Conservation (phyloP, 1,139 yeast species). For the Tardiomyces digboiensis region DNA sequence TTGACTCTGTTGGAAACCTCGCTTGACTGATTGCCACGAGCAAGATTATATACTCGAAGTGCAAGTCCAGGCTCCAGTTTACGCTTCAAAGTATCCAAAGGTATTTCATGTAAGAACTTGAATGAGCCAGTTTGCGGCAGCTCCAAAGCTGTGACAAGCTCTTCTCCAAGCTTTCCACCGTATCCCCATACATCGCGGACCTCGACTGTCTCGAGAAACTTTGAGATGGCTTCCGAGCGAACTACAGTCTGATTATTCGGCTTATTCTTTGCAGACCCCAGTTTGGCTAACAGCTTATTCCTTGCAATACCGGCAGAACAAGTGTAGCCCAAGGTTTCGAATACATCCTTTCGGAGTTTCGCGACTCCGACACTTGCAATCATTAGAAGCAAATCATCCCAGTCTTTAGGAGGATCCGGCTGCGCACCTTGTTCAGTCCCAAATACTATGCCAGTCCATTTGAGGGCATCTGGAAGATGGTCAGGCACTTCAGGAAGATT, state of each 20-base stretch:
- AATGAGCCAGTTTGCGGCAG: slow-evolving; percentile 21
- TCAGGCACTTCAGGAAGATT: slow-evolving; percentile 34
- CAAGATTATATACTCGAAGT: slow-evolving; percentile 43
- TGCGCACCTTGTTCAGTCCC: slow-evolving; percentile 9
- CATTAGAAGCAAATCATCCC: slow-evolving; percentile 75
- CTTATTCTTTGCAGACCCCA: slow-evolving; percentile 81
- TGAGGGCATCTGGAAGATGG: slow-evolving; percentile 25
- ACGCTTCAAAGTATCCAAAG: slow-evolving; percentile 25
- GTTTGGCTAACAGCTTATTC: slow-evolving; percentile 69
- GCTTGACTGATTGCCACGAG: slow-evolving; percentile 49
- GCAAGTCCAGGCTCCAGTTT: slow-evolving; percentile 40
- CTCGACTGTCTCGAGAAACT: slow-evolving; percentile 52
- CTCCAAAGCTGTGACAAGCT: slow-evolving; percentile 33
- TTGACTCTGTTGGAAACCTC: slow-evolving; percentile 51
- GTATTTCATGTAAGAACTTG: slow-evolving; percentile 13
- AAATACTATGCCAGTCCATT: slow-evolving; percentile 20
- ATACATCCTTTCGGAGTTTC: slow-evolving; percentile 45
- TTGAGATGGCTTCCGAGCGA: slow-evolving; percentile 36
- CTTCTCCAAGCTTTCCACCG: slow-evolving; percentile 83
- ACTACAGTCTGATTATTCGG: slow-evolving; percentile 84
- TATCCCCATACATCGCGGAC: slow-evolving; percentile 76
- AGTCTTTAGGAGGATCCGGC: slow-evolving; percentile 33
- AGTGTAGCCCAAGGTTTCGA: slow-evolving; percentile 56
- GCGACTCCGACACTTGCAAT: slow-evolving; percentile 54
- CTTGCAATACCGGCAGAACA: slow-evolving; percentile 86